These are phyloP conservation scores for Atkinsonella texensis DNA, from an alignment of 2,329 filamentous ascomycete species.

Conservation along the genomic window DNA sequence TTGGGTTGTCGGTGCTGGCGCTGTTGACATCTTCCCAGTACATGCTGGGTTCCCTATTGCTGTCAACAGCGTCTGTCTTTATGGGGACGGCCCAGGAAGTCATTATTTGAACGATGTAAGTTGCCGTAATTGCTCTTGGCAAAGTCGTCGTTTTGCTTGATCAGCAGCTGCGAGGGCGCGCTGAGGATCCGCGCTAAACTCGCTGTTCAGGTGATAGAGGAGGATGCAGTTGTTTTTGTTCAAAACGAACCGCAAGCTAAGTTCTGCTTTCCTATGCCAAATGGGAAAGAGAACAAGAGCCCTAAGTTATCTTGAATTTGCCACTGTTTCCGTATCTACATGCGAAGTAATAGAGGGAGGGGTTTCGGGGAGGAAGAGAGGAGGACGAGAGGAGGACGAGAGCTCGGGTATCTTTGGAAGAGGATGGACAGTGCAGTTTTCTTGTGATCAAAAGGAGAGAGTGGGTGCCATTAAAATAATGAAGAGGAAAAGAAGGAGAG, in stretches of 20 bases:
- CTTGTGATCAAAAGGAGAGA: neutral
- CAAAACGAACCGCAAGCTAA: neutral
- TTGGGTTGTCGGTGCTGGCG: constrained; percentile 15
- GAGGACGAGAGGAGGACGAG: neutral
- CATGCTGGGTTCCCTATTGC: constrained; percentile 22
- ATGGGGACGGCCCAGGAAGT: constrained; percentile 25
- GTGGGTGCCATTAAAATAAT: neutral
- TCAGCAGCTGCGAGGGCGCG: neutral
- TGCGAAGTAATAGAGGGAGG: neutral
- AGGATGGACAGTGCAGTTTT: neutral
- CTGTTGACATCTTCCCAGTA: constrained; percentile 23
- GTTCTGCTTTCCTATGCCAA: neutral
- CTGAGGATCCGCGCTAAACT: neutral
- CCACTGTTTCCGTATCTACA: neutral
- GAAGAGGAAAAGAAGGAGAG: no score
- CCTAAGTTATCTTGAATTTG: neutral
- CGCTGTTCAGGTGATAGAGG: neutral
- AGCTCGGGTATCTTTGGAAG: neutral
- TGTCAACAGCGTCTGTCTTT: constrained; percentile 21
- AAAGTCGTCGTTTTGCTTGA: no score
- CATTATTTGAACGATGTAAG: constrained; percentile 13
- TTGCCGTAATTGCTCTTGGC: neutral
- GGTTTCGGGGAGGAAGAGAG: neutral
- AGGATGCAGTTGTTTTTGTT: neutral
- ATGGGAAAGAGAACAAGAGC: neutral